Percentiles rank a stretch among this genome's conserved stretches.
Evolutionary conservation across 768 basidiomycete species (phyloP).

Genomic region (Trametes meyenii): DNA sequence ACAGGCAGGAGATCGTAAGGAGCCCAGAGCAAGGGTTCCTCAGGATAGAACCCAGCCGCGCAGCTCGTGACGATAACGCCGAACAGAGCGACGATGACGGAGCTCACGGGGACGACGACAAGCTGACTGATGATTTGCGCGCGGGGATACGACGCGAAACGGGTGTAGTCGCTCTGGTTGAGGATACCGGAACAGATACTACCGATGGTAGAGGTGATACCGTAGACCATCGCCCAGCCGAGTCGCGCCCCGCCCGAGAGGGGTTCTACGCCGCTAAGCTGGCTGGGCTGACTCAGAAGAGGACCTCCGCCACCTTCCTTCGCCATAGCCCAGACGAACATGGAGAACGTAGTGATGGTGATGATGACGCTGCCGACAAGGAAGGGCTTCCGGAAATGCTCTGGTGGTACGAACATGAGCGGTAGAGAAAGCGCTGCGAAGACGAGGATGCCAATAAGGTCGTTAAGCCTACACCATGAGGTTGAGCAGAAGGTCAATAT

Average conservation of each 20-base stretch:
- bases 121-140: conserved; percentile 21
- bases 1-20: conserved; percentile 28
- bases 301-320: conserved; percentile 26
- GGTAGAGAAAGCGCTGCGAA: conserved; percentile 26
- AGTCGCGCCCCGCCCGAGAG: conserved; percentile 11
- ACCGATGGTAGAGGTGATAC: conserved; percentile 27
- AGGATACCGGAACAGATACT: conserved; percentile 26
- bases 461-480: conserved; percentile 10
- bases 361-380: conserved; percentile 23
- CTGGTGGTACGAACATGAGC: conserved; percentile 28
- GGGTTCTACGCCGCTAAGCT: conserved; percentile 13
- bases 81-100: conserved; percentile 22
- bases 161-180: conserved; percentile 29
- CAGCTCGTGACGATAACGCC: conserved; percentile 27
- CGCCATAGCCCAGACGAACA: conserved; percentile 27
- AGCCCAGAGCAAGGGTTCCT: conserved; percentile 28
- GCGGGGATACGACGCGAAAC: conserved; percentile 18
- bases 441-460: conserved; percentile 22
- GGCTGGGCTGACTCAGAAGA: conserved; percentile 15
- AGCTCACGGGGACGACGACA: conserved; percentile 18
- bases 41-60: conserved; percentile 26
- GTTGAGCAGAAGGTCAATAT: background rate
- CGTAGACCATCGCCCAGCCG: conserved; percentile 26
- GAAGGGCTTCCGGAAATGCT: conserved; percentile 28
- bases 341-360: conserved; percentile 16